Conservation (phyloP, 257 asterid species). For the Rubia yunnanensis region DNA sequence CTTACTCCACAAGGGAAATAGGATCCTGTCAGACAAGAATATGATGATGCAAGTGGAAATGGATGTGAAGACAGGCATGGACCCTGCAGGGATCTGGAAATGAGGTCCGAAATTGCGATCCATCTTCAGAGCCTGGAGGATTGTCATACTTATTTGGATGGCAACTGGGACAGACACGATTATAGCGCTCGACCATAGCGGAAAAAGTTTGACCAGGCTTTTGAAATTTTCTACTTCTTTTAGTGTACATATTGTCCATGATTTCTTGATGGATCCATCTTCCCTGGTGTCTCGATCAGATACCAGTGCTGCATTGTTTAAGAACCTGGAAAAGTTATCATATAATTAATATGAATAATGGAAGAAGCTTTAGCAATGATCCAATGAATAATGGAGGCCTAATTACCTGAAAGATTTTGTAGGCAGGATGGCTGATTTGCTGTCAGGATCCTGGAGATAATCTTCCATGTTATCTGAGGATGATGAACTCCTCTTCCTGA, state of each 20-base stretch:
- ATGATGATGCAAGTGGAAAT: conserved; percentile 13
- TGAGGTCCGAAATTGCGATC: conserved; percentile 14
- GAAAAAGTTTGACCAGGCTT: conserved; percentile 15
- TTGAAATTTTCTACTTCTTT: conserved; percentile 19
- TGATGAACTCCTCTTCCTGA: conserved; percentile 27
- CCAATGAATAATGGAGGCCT: too few relatives aligned
- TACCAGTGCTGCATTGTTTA: conserved; percentile 15
- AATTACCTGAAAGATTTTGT: conserved; percentile 1
- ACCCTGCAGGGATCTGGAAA: conserved; percentile 23
- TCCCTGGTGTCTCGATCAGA: conserved; percentile 8
- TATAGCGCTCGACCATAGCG: conserved; percentile 17
- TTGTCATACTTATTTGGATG: conserved; percentile 6
- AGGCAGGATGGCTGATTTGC: background rate
- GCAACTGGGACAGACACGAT: conserved; percentile 13
- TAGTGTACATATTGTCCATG: conserved; percentile 17
- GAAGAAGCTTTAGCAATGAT: too few relatives aligned
- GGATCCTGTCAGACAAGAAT: background rate
- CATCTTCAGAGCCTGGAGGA: conserved; percentile 23
- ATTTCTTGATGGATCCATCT: conserved; percentile 10
- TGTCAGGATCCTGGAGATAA: conserved; percentile 6
- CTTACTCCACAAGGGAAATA: conserved; percentile 13
- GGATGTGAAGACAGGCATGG: background rate
- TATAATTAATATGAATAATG: too few relatives aligned
- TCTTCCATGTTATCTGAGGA: conserved; percentile 13
- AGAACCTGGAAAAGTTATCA: conserved; percentile 11